Conservation (phyloP, 1,284 basidiomycete genomes). For the Fistulinella cinereoalba region DNA sequence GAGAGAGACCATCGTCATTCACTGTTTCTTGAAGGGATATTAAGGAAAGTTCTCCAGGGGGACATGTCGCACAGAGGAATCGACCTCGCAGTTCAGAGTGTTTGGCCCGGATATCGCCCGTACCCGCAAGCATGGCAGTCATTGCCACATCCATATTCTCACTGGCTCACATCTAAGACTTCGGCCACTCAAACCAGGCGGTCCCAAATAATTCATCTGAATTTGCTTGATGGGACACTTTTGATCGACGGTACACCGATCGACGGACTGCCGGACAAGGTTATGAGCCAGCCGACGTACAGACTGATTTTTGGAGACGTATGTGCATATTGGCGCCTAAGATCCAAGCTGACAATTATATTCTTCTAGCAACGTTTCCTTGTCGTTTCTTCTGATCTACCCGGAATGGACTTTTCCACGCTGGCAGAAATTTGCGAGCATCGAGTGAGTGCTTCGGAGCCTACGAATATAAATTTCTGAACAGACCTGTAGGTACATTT, state of each 20-base stretch:
- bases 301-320: conserved; percentile 34
- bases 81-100: conserved; percentile 31
- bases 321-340: background rate
- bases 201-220: background rate
- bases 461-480: too few species aligned
- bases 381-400: conserved; percentile 34
- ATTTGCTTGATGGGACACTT: conserved; percentile 39
- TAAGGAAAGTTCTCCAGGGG: conserved; percentile 10
- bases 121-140: background rate
- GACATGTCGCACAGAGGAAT: conserved; percentile 18
- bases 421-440: conserved; percentile 22
- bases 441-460: conserved; percentile 12
- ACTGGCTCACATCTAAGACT: conserved; percentile 1
- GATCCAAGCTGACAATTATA: conserved; percentile 10
- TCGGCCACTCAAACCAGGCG: too few species aligned
- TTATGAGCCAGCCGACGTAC: conserved; percentile 36
- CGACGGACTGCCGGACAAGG: conserved; percentile 37
- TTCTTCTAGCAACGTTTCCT: conserved; percentile 34
- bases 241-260: conserved; percentile 40
- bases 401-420: conserved; percentile 38
- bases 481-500: conserved; percentile 41
- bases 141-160: background rate
- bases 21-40: conserved; percentile 21
- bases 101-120: conserved; percentile 30
- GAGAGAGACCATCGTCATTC: conserved; percentile 27